phyloP scores from a whole-genome alignment of 176 grass and related monocot genomes.

The Triticum dicoccoides region DNA sequence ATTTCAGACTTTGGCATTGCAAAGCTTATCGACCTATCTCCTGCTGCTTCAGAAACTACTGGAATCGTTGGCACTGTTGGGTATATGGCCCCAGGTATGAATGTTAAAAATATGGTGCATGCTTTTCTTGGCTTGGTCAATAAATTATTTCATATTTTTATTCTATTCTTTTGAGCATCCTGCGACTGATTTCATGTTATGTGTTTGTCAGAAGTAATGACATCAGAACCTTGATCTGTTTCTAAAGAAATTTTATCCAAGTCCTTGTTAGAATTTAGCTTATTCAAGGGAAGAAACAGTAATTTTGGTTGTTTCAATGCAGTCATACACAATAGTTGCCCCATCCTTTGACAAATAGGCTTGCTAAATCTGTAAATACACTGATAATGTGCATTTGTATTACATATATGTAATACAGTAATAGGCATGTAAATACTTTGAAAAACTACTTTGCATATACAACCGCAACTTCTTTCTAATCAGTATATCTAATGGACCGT shows the following conservation, averaged over 20 bases:
- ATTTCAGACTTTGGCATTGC: slow-evolving; percentile 96
- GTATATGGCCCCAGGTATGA: slow-evolving; percentile 83
- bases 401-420: not conserved
- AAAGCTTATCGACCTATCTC: slow-evolving; percentile 56
- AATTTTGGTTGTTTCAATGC: not conserved
- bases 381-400: not conserved
- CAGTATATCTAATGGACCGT: not conserved
- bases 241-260: not conserved
- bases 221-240: not conserved
- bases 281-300: not conserved
- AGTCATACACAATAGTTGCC: not conserved
- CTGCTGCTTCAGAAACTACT: slow-evolving; percentile 45
- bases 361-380: not conserved
- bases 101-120: not conserved
- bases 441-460: too few species aligned
- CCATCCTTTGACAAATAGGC: not conserved
- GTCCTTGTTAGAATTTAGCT: not conserved
- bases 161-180: not conserved
- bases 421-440: not conserved
- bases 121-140: not conserved
- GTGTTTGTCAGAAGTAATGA: not conserved
- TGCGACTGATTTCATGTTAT: not conserved
- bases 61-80: slow-evolving; percentile 71
- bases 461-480: too few species aligned
- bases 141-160: not conserved